Evolutionary conservation across 2,329 filamentous ascomycete genomes (phyloP), one percentile per base, ranked within the genome.

Genomic region (Rugonectria rugulosa): DNA sequence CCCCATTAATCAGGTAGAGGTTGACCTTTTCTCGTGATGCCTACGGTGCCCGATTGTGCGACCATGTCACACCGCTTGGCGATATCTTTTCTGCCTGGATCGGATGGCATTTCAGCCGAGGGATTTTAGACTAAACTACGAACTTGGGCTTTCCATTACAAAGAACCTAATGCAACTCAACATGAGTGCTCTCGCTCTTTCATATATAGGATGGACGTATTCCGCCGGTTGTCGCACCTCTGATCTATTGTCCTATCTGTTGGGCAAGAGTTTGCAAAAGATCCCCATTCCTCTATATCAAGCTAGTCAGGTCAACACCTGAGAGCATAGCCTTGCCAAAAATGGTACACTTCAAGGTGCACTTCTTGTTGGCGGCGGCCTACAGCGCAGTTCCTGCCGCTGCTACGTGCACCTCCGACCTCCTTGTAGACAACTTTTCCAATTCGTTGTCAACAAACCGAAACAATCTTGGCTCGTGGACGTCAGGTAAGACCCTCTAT

Each of bases 381-480:
- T 64, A 59, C 44, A 40, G 23, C 26, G 53, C 57, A 23, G 43
- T 60, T 2, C 57, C 50, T 60, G 55, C 21, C n/a, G 46, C 50
- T 47, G 63, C 60, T 14, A 63, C 56, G 45, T 74, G 72, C 37
- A 63, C 52, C 1, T 60, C 62, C 4, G 65, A 71, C 53, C 64
- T 73, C 17, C 15, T 73, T 10, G 67, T 74, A 38, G 71, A 74
- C 44, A 70, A 74, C 59, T 70, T 74, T 51, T 63, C 64, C 34
- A 61, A 63, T 26, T 73, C 72, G 1, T 71, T 65, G 42, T 63
- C 69, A 6, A 70, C 58, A 15, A 68, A 70, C 51, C 62, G 60
- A 42, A 75, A 76, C 61, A 70, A 65, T 38, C 62, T 74, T 4
- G 69, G 67, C 4, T 65, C 68, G 43, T 75, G 67, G 62, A 74